A percentile compares a stretch with the other conserved stretches of the same genome.
Conservation (phyloP, 2,329 filamentous ascomycete species). For the Cadophora sp. region DNA sequence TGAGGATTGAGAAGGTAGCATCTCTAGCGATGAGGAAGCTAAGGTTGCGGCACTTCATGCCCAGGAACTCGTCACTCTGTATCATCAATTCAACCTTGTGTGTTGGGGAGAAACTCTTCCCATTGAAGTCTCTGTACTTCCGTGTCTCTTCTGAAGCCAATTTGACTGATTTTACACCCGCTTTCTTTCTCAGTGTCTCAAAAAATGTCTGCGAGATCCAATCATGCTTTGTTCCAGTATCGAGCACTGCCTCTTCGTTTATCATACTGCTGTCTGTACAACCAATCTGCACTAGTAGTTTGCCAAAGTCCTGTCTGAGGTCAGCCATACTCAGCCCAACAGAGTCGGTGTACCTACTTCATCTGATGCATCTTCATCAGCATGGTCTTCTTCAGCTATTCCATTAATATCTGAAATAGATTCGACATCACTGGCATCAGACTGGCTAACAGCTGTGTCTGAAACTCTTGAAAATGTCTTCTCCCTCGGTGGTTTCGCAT, state of each 20-base stretch:
- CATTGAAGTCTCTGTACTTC: background rate
- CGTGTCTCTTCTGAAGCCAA: background rate
- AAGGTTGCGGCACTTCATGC: background rate
- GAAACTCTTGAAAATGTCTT: background rate
- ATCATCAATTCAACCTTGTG: background rate
- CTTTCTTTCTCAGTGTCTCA: background rate
- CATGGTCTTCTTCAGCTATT: background rate
- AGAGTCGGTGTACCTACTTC: background rate
- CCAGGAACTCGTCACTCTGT: background rate
- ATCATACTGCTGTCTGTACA: background rate
- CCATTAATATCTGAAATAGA: background rate
- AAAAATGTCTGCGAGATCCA: background rate
- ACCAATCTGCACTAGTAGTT: background rate
- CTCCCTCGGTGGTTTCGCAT: background rate
- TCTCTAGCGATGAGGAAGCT: background rate
- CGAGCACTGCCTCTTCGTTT: background rate
- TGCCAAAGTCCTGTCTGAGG: background rate
- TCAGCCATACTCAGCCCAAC: background rate
- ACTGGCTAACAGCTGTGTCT: background rate
- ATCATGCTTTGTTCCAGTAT: slow-evolving; percentile 3
- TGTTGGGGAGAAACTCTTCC: background rate
- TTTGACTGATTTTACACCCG: background rate
- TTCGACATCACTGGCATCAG: background rate
- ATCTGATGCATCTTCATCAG: background rate
- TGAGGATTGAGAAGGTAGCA: background rate